A percentile compares a stretch with the other conserved stretches of the same genome.
Conservation (phyloP, 768 basidiomycete species). For the Cystobasidium onofrii region DNA sequence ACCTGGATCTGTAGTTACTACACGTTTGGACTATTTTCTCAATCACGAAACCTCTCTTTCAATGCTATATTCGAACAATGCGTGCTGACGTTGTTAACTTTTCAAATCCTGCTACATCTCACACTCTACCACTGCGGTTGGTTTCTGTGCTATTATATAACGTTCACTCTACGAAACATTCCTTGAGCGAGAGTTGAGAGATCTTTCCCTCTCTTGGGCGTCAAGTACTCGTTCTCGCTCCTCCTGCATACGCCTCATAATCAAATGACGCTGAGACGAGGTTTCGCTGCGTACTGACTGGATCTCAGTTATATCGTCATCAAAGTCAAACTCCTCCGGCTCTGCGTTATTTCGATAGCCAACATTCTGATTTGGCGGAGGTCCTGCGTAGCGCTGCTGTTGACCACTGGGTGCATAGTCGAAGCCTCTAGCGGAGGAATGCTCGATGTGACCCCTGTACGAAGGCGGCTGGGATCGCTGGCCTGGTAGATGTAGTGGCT, state of each 20-base stretch:
- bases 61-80: no score
- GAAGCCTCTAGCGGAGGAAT: background rate
- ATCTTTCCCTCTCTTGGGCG: background rate
- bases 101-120: background rate
- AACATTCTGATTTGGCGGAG: background rate
- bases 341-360: background rate
- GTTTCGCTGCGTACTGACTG: conserved; percentile 1
- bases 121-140: background rate
- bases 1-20: no score
- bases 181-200: background rate
- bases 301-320: conserved; percentile 6
- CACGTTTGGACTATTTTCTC: no score
- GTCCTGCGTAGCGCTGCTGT: background rate
- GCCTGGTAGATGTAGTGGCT: no score
- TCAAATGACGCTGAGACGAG: background rate
- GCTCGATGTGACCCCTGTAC: background rate
- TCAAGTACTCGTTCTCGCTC: background rate
- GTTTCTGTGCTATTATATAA: background rate
- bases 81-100: no score
- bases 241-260: background rate
- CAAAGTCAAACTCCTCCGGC: background rate
- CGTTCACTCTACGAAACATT: background rate
- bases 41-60: no score
- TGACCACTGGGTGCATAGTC: background rate
- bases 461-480: background rate